Conservation (phyloP, 164 flowering plant species). For the Aristolochia contorta region DNA sequence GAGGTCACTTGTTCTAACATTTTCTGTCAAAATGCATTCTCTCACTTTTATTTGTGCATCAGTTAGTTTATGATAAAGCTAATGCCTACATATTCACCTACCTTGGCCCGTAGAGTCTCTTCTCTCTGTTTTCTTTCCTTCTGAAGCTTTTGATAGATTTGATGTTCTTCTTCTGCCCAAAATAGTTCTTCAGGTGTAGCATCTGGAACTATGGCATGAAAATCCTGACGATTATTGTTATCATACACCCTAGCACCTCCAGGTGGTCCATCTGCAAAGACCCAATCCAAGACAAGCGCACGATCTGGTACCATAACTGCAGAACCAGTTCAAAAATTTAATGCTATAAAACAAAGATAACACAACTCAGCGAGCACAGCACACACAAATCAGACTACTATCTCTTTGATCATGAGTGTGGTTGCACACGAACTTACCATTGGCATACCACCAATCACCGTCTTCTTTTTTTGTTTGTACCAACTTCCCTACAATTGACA, state of each 20-base stretch:
- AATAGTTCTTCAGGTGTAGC: constrained; percentile 45
- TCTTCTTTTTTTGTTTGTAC: constrained; percentile 33
- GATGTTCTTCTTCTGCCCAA: constrained; percentile 82
- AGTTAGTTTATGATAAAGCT: background rate
- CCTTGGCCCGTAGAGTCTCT: constrained; percentile 80
- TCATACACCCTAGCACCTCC: constrained; percentile 59
- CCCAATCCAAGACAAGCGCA: constrained; percentile 89
- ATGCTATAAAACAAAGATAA: background rate
- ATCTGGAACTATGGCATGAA: constrained; percentile 70
- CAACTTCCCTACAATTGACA: constrained; percentile 56
- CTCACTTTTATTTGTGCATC: no score
- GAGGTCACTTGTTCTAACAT: no score
- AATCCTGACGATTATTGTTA: constrained; percentile 73
- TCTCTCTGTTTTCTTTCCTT: constrained; percentile 65
- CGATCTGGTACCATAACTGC: constrained; percentile 72
- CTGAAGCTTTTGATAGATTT: constrained; percentile 51
- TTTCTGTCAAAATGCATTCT: no score
- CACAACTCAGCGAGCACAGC: background rate
- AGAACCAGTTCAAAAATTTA: constrained; percentile 6
- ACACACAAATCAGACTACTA: background rate
- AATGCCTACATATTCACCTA: constrained; percentile 16
- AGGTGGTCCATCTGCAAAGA: constrained; percentile 95
- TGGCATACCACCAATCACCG: constrained; percentile 91
- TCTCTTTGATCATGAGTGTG: background rate
- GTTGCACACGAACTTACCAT: constrained; percentile 39